Percentiles rank a stretch among this genome's conserved stretches.
phyloP scores from a whole-genome alignment of 208 protist genomes.

The Trypanosoma caninum region DNA sequence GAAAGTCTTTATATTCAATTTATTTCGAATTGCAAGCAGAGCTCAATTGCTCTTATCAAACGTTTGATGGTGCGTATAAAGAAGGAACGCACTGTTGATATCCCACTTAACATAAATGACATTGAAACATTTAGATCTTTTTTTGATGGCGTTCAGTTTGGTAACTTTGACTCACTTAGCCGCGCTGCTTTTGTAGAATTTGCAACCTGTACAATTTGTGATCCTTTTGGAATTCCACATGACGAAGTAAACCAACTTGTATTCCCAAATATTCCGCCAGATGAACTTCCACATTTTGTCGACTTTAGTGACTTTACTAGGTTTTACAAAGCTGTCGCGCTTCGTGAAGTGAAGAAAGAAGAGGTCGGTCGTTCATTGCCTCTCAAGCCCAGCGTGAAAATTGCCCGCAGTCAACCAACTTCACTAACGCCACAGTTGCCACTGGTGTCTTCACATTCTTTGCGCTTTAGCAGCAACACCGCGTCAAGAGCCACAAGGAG shows the following conservation, averaged over 20 bases:
- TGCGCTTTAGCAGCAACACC: too few species aligned
- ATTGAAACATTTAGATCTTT: slow-evolving; percentile 54
- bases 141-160: slow-evolving; percentile 65
- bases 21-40: slow-evolving; percentile 41
- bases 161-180: slow-evolving; percentile 54
- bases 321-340: slow-evolving; percentile 57
- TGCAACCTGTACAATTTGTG: slow-evolving; percentile 44
- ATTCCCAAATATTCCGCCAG: slow-evolving; percentile 25
- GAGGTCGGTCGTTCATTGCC: too few species aligned
- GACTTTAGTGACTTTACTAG: slow-evolving; percentile 74
- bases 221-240: slow-evolving; percentile 28
- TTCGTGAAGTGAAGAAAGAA: slow-evolving; percentile 40
- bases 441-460: too few species aligned
- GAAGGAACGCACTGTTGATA: slow-evolving; percentile 38
- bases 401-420: too few species aligned
- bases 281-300: slow-evolving; percentile 33
- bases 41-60: slow-evolving; percentile 43
- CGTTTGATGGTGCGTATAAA: slow-evolving; percentile 58
- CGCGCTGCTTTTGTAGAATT: slow-evolving; percentile 54
- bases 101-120: slow-evolving; percentile 63
- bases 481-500: too few species aligned
- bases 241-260: slow-evolving; percentile 34
- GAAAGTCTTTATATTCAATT: slow-evolving; percentile 35
- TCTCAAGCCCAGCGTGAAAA: too few species aligned
- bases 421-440: too few species aligned